Conservation (phyloP, 257 asterid genomes). For the Nemophila menziesii region DNA sequence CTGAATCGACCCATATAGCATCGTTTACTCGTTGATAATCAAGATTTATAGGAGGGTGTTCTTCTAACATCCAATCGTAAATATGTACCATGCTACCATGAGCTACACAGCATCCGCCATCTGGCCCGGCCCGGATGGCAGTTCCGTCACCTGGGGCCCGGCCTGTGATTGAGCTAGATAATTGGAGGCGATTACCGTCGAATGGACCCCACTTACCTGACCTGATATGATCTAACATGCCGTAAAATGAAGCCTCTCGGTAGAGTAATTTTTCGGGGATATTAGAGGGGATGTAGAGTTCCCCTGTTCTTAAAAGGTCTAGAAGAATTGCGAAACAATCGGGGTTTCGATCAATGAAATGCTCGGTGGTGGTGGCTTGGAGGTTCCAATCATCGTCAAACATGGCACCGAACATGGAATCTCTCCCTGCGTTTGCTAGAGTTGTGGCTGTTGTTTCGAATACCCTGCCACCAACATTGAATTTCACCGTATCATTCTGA, state of each 20-base stretch:
- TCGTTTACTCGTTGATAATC: conserved; percentile 89
- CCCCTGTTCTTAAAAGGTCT: conserved; percentile 86
- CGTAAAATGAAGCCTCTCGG: conserved; percentile 70
- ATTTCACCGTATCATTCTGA: conserved; percentile 66
- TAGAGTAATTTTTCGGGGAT: conserved; percentile 51
- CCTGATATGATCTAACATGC: conserved; percentile 63
- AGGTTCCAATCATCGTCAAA: conserved; percentile 72
- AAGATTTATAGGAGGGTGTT: conserved; percentile 66
- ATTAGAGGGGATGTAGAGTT: conserved; percentile 51
- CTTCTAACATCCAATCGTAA: conserved; percentile 86
- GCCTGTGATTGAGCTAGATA: conserved; percentile 38
- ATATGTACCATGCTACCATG: conserved; percentile 92
- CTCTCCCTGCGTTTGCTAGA: conserved; percentile 82
- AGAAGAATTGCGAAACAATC: conserved; percentile 73
- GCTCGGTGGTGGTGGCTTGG: conserved; percentile 40
- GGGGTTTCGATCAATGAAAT: conserved; percentile 82
- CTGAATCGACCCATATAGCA: conserved; percentile 58
- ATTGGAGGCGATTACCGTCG: conserved; percentile 61
- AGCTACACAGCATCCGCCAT: conserved; percentile 90
- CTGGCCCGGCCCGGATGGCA: conserved; percentile 83
- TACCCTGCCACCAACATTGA: conserved; percentile 70
- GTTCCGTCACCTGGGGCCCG: conserved; percentile 88
- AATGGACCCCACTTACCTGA: conserved; percentile 81
- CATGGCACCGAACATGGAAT: conserved; percentile 80
- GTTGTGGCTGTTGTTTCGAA: conserved; percentile 83